Base-by-base conservation (phyloP, 2,329 filamentous ascomycete species). In the Graphiopsis chlorocephala region DNA sequence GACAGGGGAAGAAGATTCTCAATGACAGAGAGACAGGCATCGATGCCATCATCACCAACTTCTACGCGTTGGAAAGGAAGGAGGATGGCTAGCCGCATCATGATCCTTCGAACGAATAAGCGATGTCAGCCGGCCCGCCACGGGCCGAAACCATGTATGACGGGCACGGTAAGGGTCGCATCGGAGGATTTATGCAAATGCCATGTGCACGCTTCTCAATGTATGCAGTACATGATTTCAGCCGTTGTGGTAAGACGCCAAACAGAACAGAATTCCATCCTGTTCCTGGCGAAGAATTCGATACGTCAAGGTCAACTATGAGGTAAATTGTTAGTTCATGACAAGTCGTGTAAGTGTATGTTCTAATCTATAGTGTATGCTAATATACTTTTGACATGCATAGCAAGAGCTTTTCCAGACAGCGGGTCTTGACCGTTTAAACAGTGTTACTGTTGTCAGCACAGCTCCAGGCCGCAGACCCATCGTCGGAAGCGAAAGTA, bases 391-490 rank as follows among this genome's bases (percentile, higher is more conserved):
- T 45, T 17, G 29, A 31, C 11, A 31, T 31, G 29, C 29, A 31
- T 23, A 45, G 38, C 3, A 45, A 20, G n/a, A n/a, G 48, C 26
- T 20, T 20, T 29, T 29, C 48, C 26, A 52, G 17, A 3, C 14
- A 45, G 38, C n/a, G 8, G 12, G n/a, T 12, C n/a, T 8, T 15
- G n/a, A 7, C 4, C 1, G 10, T 68, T 20, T 68, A 71, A 17
- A 74, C 75, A 0, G 65, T 71, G 25, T 68, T 72, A 3, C 76
- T 77, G 17, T 75, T 70, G 33, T 70, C 69, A 10, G 66, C 68
- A n/a, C 69, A 70, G 12, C 66, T 68, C 68, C 69, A 70, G 12
- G 68, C 68, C n/a, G 62, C 26, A 23, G 69, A 67, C 28, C 68
- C 62, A 26, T 64, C 64, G 28, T 65, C 58, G 7, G 28, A 47